Evolutionary conservation across 495 filamentous ascomycete species (phyloP), one percentile per base, ranked within the genome.

Genomic region (Pyronema omphalodes): DNA sequence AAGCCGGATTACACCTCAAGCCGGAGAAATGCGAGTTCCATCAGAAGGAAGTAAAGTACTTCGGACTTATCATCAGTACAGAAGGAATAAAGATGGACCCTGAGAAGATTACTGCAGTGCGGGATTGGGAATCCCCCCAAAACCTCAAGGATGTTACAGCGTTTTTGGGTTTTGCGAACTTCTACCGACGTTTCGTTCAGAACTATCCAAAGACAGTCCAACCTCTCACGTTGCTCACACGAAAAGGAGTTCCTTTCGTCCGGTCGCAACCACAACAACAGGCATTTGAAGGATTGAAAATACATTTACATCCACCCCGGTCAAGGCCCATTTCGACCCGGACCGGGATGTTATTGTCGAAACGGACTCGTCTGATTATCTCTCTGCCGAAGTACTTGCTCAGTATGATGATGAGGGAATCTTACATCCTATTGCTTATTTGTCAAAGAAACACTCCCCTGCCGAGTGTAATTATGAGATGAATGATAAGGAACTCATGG

Each of bases 21-120:
- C 62, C 66, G 14, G 57, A 63, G 17, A 69, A 70, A 54, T 65
- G 60, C 56, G 34, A 45, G 3, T 60, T 62, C 18, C 36, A 54
- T 29, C 4, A 18, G 9, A 15, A 45, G 36, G 37, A 37, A 29
- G 55, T 52, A 6, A 45, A n/a, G n/a, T n/a, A n/a, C n/a, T n/a
- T n/a, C n/a, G n/a, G n/a, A n/a, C n/a, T n/a, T n/a, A n/a, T n/a
- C n/a, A n/a, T n/a, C n/a, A n/a, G n/a, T n/a, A n/a, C n/a, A n/a
- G n/a, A n/a, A n/a, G n/a, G n/a, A n/a, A n/a, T n/a, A n/a, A n/a
- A n/a, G n/a, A n/a, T n/a, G n/a, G n/a, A n/a, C n/a, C n/a, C n/a
- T n/a, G n/a, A 39, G 4, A 60, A 65, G 18, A 17, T 58, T 11
- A 12, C 44, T 12, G 8, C 46, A 1, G 39, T 61, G 5, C 6